Evolutionary conservation across 805 yeast species (phyloP), one percentile per base, ranked within the genome.

Genomic region (Wilhelminamyces savonicus): DNA sequence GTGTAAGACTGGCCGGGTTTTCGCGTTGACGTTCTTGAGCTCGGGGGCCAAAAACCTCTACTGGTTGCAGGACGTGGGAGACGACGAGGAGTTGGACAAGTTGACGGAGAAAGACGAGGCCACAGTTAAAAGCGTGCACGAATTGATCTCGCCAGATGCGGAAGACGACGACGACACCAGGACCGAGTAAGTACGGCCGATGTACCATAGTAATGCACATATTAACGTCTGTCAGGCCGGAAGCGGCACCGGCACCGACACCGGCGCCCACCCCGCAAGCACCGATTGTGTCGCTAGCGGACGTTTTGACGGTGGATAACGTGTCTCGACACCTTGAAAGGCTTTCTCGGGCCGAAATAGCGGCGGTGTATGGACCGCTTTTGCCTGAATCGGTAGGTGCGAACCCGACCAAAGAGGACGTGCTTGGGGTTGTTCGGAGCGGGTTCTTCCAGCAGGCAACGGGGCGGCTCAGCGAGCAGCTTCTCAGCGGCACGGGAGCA

Each of bases 41-140:
- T 71, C 84, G 16, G 82, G 82, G 28, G 78, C 79, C 21, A 70
- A 62, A 42, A 60, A 62, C 39, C 53, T 73, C 43, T 74, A 68
- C 48, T 85, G 95, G 95, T 61, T 86, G 58, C 95, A 85, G 56
- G 83, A 77, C 41, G 72, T 37, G 29, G 84, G 78, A 7, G 75
- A 76, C 46, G 83, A 77, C 33, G 82, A 78, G 39, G 71, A 71
- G 29, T 67, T 67, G 24, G 59, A 60, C 30, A 68, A 69, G 47
- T 71, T 80, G 57, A 74, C 81, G 16, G 69, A 55, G 18, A 70
- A 71, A 40, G 94, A 85, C 50, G 44, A 55, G 37, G 65, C 63
- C 26, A 59, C 78, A 22, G 44, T 69, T 23, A 61, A 53, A 13
- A 62, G 64, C 41, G 66, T 82, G 27, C 57, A 68, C 35, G 69